Conservation (phyloP, 805 yeast species). For the Ogataea zsoltii region DNA sequence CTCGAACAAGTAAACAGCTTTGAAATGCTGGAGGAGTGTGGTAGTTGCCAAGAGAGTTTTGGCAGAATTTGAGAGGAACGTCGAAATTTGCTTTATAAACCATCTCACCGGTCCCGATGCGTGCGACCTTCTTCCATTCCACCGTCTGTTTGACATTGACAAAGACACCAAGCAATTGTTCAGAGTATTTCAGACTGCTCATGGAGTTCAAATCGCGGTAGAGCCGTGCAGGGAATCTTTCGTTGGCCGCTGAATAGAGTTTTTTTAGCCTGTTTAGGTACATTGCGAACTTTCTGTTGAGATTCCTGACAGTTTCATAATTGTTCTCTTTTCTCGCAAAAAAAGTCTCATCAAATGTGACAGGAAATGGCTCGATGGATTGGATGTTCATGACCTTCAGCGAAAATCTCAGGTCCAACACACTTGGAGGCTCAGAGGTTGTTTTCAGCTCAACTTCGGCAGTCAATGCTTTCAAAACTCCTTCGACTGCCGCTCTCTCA, state of each 20-base stretch:
- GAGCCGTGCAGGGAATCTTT: conserved; percentile 10
- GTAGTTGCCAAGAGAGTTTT: conserved; percentile 37
- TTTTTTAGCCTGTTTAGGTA: conserved; percentile 4
- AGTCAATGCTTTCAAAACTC: neutral
- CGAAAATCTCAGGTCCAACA: conserved; percentile 7
- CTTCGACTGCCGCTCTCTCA: neutral
- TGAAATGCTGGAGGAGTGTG: conserved; percentile 65
- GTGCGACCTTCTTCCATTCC: conserved; percentile 7
- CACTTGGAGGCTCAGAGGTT: conserved; percentile 12
- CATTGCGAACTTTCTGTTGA: conserved; percentile 4
- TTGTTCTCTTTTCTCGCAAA: conserved; percentile 17
- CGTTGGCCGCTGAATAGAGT: neutral
- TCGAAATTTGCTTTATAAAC: conserved; percentile 3
- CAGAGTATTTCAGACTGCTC: conserved; percentile 7
- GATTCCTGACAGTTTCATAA: neutral
- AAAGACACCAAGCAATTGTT: conserved; percentile 13
- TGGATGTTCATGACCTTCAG: conserved; percentile 8
- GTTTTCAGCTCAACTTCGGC: conserved; percentile 8
- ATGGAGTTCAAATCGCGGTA: conserved; percentile 34
- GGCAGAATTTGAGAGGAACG: conserved; percentile 9
- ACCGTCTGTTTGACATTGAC: conserved; percentile 3
- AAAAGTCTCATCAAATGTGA: conserved; percentile 35
- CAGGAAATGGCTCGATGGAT: conserved; percentile 36
- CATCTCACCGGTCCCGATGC: neutral
- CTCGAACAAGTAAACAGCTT: conserved; percentile 39